Conservation (phyloP, 257 asterid species). For the Solanum tarapatanum region DNA sequence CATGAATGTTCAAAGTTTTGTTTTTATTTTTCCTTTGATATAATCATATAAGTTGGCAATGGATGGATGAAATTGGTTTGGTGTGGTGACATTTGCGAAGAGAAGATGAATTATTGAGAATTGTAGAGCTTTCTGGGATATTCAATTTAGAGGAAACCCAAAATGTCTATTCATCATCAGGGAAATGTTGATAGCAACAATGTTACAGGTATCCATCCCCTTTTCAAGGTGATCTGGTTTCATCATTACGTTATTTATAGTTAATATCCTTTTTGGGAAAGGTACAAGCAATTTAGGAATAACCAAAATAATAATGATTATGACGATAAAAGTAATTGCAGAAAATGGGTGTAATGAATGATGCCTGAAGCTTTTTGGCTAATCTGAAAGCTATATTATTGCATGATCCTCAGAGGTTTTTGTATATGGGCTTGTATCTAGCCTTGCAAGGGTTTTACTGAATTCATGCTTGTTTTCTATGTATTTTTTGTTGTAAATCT, state of each 20-base stretch:
- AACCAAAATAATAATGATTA: background rate
- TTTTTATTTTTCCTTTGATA: background rate
- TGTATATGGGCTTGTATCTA: background rate
- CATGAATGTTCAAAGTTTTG: background rate
- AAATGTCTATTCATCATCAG: conserved; percentile 11
- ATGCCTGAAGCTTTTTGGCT: background rate
- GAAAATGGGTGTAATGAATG: background rate
- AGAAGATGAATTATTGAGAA: background rate
- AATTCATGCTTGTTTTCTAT: background rate
- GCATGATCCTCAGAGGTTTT: background rate
- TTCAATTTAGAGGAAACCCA: background rate
- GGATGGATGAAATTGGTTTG: background rate
- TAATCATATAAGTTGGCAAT: background rate
- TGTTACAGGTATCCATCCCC: conserved; percentile 8
- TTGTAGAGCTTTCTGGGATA: background rate
- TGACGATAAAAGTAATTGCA: background rate
- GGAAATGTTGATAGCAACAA: conserved; percentile 11
- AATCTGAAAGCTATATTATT: background rate
- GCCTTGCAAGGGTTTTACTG: background rate
- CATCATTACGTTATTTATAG: background rate
- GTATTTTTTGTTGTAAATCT: no score
- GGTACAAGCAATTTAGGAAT: background rate
- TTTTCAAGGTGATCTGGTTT: background rate
- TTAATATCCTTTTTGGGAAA: background rate
- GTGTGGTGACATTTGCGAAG: background rate